Base-by-base conservation (phyloP, 2,329 filamentous ascomycete species). In the Arthroderma uncinatum region DNA sequence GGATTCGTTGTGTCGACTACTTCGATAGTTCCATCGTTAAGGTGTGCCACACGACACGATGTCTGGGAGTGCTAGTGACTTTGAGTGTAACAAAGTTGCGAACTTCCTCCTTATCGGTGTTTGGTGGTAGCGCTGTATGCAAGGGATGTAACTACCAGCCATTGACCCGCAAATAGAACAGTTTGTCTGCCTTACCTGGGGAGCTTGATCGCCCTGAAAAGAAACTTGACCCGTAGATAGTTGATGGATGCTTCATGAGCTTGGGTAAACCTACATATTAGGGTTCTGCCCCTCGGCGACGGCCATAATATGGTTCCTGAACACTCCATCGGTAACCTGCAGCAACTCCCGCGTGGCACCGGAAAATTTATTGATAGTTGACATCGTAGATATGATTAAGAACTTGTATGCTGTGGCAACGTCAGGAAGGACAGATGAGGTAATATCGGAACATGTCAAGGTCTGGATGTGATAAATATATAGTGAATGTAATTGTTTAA, bases 1-100 rank as follows among this genome's bases (percentile, higher is more conserved):
- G n/a, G n/a, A n/a, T n/a, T n/a, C n/a, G n/a, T n/a, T n/a, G n/a
- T n/a, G n/a, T n/a, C n/a, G n/a, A n/a, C n/a, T n/a, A n/a, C n/a
- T 28, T 57, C 53, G 42, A 57, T 33, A 1, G 55, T 52, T 21
- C 55, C 55, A 39, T 56, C 54, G 9, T 56, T 48, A 40, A 56
- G 54, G 25, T 56, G 40, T 10, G 54, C 54, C 9, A 36, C 28
- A 50, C n/a, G n/a, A 56, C 50, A 9, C 19, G 5, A 1, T 34
- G 34, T 4, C 40, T 10, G 1, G 56, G 48, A 23, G 47, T 28
- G n/a, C 47, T 37, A 19, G 19, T 28, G 39, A 53, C 54, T 28
- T 44, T n/a, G 30, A 57, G 19, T 6, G 28, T 53, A 33, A 58
- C 14, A 2, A 23, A 48, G 50, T 48, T 48, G n/a, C 52, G 56